Conservation (phyloP, 371 early-diverging fungal species). For the Modicella reniformis region DNA sequence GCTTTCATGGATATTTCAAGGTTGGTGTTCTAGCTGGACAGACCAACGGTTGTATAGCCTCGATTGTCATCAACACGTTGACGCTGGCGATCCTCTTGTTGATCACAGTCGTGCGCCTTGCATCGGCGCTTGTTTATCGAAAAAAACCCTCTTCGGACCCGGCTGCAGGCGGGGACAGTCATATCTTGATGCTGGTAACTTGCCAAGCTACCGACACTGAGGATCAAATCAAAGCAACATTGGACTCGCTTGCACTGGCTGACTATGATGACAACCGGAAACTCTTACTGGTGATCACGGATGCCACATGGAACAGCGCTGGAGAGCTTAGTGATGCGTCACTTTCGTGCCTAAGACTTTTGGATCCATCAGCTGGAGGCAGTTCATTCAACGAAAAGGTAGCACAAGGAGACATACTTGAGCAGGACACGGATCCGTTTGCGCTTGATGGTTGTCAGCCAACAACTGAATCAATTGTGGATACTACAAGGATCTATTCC, state of each 20-base stretch:
- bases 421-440: slow-evolving; percentile 7
- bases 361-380: slow-evolving; percentile 2
- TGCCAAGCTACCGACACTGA: slow-evolving; percentile 71
- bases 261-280: slow-evolving; percentile 60
- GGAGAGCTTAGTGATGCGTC: slow-evolving; percentile 19
- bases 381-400: slow-evolving; percentile 6
- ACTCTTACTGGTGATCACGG: slow-evolving; percentile 59
- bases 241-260: slow-evolving; percentile 59
- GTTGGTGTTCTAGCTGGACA: slow-evolving; percentile 77
- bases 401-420: background rate
- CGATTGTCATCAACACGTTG: slow-evolving; percentile 54
- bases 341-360: slow-evolving; percentile 20
- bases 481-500: slow-evolving; percentile 66
- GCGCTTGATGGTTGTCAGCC: background rate
- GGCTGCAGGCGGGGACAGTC: slow-evolving; percentile 6
- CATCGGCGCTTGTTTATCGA: slow-evolving; percentile 79
- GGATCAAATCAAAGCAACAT: slow-evolving; percentile 55
- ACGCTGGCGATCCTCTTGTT: slow-evolving; percentile 66
- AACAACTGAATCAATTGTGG: background rate
- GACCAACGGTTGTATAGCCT: slow-evolving; percentile 77
- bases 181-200: slow-evolving; percentile 65
- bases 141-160: slow-evolving; percentile 21
- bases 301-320: slow-evolving; percentile 9
- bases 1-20: slow-evolving; percentile 63
- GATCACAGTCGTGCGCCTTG: slow-evolving; percentile 74